These are phyloP conservation scores for Naganishia sp. DNA, from an alignment of 1,284 basidiomycete species.

Conservation along the genomic window DNA sequence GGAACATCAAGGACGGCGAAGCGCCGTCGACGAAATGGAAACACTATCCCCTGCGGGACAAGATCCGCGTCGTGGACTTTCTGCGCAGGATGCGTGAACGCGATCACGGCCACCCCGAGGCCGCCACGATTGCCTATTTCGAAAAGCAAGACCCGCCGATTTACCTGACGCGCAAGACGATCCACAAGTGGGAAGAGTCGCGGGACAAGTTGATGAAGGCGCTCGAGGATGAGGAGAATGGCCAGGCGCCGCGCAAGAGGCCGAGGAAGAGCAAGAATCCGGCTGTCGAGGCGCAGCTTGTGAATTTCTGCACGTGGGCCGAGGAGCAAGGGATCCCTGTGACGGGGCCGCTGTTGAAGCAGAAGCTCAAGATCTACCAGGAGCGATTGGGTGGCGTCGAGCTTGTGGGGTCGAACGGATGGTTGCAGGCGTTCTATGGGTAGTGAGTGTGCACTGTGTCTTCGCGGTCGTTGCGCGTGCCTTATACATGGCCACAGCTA, in stretches of 20 bases:
- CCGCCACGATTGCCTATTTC: constrained; percentile 23
- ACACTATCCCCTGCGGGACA: constrained; percentile 24
- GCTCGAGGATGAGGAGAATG: constrained; percentile 24
- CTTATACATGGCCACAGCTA: not conserved
- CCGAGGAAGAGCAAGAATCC: constrained; percentile 23
- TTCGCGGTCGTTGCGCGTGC: not conserved
- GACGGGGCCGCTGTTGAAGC: constrained; percentile 26
- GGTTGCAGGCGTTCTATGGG: constrained; percentile 27
- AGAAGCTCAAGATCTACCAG: constrained; percentile 27
- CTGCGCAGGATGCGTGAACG: constrained; percentile 23
- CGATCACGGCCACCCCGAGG: constrained; percentile 24
- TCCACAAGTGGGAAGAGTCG: constrained; percentile 25
- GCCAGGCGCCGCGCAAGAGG: constrained; percentile 5
- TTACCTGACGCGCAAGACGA: constrained; percentile 17
- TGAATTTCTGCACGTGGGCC: constrained; percentile 25
- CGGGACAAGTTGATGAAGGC: constrained; percentile 16
- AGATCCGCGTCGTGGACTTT: constrained; percentile 23
- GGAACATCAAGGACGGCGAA: constrained; percentile 16
- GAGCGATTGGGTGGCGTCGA: constrained; percentile 23
- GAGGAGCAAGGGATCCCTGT: constrained; percentile 22
- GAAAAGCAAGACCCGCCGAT: constrained; percentile 24
- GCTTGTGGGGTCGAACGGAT: constrained; percentile 21
- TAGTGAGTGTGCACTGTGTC: constrained; percentile 4
- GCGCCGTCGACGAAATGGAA: constrained; percentile 16
- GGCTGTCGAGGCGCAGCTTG: constrained; percentile 19